Percentiles rank a stretch among this genome's conserved stretches.
Conservation (phyloP, 495 filamentous ascomycete genomes). For the Daldinia childiae region DNA sequence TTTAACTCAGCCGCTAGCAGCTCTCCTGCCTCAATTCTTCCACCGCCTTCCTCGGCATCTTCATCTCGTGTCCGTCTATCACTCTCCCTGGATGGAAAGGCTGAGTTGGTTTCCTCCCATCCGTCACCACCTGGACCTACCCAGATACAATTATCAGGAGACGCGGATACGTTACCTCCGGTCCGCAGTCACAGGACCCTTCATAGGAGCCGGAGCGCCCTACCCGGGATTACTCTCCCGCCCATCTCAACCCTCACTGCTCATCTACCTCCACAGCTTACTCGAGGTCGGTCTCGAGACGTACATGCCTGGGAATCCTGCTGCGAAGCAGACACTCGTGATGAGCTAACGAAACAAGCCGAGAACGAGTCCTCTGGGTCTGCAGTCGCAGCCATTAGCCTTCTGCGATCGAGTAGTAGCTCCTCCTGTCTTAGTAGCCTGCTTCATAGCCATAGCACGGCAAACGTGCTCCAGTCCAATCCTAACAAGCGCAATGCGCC, state of each 20-base stretch:
- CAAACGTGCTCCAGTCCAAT: conserved; percentile 59
- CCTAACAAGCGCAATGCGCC: conserved; percentile 68
- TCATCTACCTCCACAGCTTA: conserved; percentile 62
- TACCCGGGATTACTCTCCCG: conserved; percentile 59
- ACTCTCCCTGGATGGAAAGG: conserved; percentile 82
- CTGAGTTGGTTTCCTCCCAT: conserved; percentile 74
- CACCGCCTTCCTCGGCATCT: conserved; percentile 44
- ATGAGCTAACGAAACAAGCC: conserved; percentile 74
- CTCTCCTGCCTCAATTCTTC: conserved; percentile 41
- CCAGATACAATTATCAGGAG: conserved; percentile 36
- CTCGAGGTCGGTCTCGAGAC: conserved; percentile 79
- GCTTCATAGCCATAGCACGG: conserved; percentile 48
- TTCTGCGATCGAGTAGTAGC: conserved; percentile 72
- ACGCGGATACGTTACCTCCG: conserved; percentile 54
- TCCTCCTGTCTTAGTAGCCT: conserved; percentile 53
- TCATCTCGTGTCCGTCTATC: conserved; percentile 70
- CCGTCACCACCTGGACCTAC: conserved; percentile 73
- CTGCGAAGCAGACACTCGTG: conserved; percentile 75
- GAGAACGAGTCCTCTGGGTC: conserved; percentile 77
- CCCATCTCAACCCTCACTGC: conserved; percentile 65
- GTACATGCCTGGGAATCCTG: conserved; percentile 86
- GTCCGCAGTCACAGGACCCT: conserved; percentile 63
- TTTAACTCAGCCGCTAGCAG: conserved; percentile 45
- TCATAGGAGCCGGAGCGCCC: conserved; percentile 62
- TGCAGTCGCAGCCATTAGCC: conserved; percentile 73